These are phyloP conservation scores for Fusarium oxysporum DNA, from an alignment of 2,329 filamentous ascomycete genomes.

Conservation along the genomic window DNA sequence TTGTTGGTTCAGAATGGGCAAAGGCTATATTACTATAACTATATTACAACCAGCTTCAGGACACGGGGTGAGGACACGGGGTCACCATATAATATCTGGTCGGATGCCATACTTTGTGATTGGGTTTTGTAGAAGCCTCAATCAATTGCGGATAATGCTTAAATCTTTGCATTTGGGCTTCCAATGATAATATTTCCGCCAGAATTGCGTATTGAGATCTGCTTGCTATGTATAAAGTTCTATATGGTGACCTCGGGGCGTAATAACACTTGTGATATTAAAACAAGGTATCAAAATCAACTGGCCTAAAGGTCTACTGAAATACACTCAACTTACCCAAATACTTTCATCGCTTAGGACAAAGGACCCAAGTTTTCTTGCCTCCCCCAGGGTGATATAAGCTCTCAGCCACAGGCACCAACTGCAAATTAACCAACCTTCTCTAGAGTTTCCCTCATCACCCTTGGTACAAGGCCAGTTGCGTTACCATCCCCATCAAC, in stretches of 20 bases:
- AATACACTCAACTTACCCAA: not conserved
- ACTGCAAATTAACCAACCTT: not conserved
- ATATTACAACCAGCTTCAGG: accelerated
- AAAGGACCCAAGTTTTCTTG: not conserved
- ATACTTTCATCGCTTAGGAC: not conserved
- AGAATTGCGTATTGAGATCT: too few relatives aligned
- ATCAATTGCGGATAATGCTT: too few relatives aligned
- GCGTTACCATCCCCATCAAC: not conserved
- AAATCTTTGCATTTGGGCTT: too few relatives aligned
- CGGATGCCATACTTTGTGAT: not conserved
- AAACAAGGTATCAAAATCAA: not conserved
- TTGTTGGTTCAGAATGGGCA: not conserved
- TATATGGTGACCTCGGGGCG: accelerated
- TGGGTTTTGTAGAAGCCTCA: too few relatives aligned
- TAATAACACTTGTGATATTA: not conserved
- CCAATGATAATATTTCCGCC: too few relatives aligned
- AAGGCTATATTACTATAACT: not conserved
- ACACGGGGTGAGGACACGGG: not conserved
- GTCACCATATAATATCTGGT: not conserved
- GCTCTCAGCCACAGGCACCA: not conserved
- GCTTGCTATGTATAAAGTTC: too few relatives aligned
- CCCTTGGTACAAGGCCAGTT: not conserved
- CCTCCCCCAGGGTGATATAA: accelerated
- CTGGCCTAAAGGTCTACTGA: not conserved
- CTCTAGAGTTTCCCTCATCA: not conserved